Evolutionary conservation across 495 filamentous ascomycete species (phyloP).

Genomic region (Lasiosphaeria miniovina): DNA sequence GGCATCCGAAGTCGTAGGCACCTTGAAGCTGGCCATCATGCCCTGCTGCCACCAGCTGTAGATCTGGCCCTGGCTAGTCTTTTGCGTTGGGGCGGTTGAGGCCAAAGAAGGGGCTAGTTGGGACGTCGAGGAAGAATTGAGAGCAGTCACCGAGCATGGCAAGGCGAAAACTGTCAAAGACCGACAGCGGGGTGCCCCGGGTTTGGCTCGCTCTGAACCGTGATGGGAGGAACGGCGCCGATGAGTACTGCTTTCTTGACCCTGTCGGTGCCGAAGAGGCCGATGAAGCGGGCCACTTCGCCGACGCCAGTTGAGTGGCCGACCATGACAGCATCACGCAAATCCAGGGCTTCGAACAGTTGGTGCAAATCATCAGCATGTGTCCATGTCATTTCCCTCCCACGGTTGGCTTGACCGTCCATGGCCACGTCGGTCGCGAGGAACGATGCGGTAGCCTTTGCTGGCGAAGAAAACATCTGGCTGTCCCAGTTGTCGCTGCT

Average conservation of each 20-base stretch:
- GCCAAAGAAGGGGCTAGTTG: conserved; percentile 43
- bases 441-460: conserved; percentile 40
- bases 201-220: conserved; percentile 33
- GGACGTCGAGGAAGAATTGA: conserved; percentile 41
- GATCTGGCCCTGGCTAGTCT: conserved; percentile 37
- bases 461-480: conserved; percentile 40
- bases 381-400: conserved; percentile 40
- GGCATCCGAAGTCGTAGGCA: conserved; percentile 41
- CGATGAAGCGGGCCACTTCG: conserved; percentile 37
- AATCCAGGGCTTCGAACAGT: conserved; percentile 34
- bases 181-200: conserved; percentile 32
- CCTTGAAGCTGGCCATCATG: conserved; percentile 39
- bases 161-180: conserved; percentile 39
- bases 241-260: conserved; percentile 40
- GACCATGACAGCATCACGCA: conserved; percentile 36
- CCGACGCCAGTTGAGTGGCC: conserved; percentile 45
- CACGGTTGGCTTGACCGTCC: conserved; percentile 43
- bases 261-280: conserved; percentile 34
- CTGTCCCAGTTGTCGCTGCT: conserved; percentile 43
- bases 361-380: conserved; percentile 37
- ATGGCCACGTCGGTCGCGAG: conserved; percentile 45
- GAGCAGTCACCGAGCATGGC: conserved; percentile 37
- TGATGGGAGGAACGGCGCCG: conserved; percentile 36
- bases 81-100: conserved; percentile 38
- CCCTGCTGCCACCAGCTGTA: conserved; percentile 42